Evolutionary conservation across 2,329 filamentous ascomycete genomes (phyloP), one percentile per base, ranked within the genome.

Genomic region (Epichloe sibirici): DNA sequence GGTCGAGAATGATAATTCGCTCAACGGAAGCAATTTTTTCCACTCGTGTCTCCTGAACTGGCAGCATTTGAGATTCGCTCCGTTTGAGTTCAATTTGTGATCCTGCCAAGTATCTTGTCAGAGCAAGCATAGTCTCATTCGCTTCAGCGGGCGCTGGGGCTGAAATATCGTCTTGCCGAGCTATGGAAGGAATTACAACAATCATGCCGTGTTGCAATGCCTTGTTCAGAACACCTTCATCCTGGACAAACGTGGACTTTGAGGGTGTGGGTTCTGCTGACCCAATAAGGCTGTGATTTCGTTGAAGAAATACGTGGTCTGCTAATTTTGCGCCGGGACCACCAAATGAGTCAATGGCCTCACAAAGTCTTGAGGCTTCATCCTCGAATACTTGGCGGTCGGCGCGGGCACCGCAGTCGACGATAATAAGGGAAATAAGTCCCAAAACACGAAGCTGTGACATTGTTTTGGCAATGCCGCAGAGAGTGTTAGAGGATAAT

Each of bases 1-100:
- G 83, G 65, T 98, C 93, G 6, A 98, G 75, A 31, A 98, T 73
- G 56, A 98, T 95, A 43, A 98, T 75, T 38, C 91, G 80, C 63
- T 97, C 91, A 5, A 98, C 71, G 0, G 79, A 78, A 1, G 84
- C 78, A 55, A 81, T 68, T 34, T 76, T 75, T 52, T 70, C 71
- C 2, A 74, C 64, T 48, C 63, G 63, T 51, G 61, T 59, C 47
- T 71, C 65, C 49, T 67, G 69, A 55, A 69, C 11, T 12, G 21
- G n/a, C 37, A 13, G 13, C 40, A 54, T 46, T 34, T 51, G 37
- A 8, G 47, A 13, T 25, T 55, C 34, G n/a, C 45, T 7, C 6
- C 53, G 39, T 13, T 38, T 35, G 8, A 35, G 44, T 4, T 58
- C 54, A 31, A 77, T 72, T 49, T 81, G 77, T 39, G 90, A 67